Evolutionary conservation across 2,329 filamentous ascomycete species (phyloP), one percentile per base, ranked within the genome.

Genomic region (Diaporthe citri): DNA sequence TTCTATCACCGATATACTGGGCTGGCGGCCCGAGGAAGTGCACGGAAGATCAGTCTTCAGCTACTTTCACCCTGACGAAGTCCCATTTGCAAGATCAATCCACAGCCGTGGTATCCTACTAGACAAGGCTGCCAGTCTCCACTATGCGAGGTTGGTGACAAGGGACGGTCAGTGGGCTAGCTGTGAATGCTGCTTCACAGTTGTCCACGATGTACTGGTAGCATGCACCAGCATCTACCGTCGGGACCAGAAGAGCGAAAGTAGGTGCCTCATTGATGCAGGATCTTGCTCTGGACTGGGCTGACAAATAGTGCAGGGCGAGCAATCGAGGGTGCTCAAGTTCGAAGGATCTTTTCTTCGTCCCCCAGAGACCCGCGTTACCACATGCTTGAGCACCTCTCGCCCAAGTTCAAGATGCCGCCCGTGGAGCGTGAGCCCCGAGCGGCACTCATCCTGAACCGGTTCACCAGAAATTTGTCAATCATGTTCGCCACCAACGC

Each of bases 121-220:
- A 76, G 95, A 97, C 85, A 97, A 95, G 82, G 95, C 95, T 22
- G 94, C 95, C 5, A 94, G 96, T 25, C 87, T 97, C 75, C 92
- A 94, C 76, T 97, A 97, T 85, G 94, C 92, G 76, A 90, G 91
- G 48, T 90, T 97, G 76, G 89, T 88, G 79, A 90, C 93, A 73
- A 91, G 89, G 60, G 86, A 93, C 79, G 94, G 93, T 22, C 86
- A 89, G 72, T 97, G 93, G 92, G 86, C 96, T 52, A 91, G 90
- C 77, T 97, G 94, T 84, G 95, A 97, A 84, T 97, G 94, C 83
- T 95, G 95, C 83, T 97, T 97, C 82, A 97, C 95, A 7, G 88
- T 97, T 56, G 95, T 97, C 57, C 94, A 97, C 82, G 93, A 97
- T 88, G 94, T 97, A 31, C 87, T 97, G 83, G 94, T 97, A 66